These are phyloP conservation scores for Pyricularia grisea DNA, from an alignment of 2,329 filamentous ascomycete genomes.

Conservation along the genomic window DNA sequence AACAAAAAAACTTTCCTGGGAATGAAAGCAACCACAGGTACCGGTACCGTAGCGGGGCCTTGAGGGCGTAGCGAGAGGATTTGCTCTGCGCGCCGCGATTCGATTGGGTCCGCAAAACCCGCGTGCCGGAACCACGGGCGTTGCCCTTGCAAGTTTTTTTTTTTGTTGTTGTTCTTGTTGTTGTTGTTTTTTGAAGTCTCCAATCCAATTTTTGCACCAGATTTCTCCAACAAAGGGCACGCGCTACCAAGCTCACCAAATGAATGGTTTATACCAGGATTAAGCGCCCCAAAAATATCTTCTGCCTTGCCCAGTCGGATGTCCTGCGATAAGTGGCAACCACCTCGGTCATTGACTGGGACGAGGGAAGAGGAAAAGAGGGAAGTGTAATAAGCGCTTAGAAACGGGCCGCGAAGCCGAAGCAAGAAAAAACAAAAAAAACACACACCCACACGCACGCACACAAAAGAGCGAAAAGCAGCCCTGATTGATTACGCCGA, in stretches of 20 bases:
- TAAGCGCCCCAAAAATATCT: not conserved
- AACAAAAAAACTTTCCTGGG: not conserved
- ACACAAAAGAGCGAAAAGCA: too few species aligned
- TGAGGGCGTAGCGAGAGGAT: not conserved
- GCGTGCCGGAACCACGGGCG: not conserved
- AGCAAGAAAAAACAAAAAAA: not conserved
- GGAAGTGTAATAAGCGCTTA: too few species aligned
- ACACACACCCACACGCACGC: too few species aligned
- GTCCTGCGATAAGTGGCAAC: not conserved
- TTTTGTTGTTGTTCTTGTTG: too few species aligned
- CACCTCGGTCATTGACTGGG: not conserved
- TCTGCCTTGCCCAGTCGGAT: not conserved
- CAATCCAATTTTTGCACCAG: not conserved
- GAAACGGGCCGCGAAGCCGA: not conserved
- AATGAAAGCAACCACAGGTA: not conserved
- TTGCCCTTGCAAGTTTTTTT: too few species aligned
- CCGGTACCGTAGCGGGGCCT: too few species aligned
- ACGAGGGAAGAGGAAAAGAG: not conserved
- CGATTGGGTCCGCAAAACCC: not conserved
- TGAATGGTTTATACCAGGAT: not conserved
- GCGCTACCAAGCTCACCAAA: not conserved
- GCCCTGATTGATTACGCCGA: too few species aligned
- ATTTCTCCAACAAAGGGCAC: not conserved
- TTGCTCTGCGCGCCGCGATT: not conserved
- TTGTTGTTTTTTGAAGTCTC: too few species aligned